Evolutionary conservation across 1,284 basidiomycete genomes (phyloP), one percentile per base, ranked within the genome.

Genomic region (Ceratobasidium sp.): DNA sequence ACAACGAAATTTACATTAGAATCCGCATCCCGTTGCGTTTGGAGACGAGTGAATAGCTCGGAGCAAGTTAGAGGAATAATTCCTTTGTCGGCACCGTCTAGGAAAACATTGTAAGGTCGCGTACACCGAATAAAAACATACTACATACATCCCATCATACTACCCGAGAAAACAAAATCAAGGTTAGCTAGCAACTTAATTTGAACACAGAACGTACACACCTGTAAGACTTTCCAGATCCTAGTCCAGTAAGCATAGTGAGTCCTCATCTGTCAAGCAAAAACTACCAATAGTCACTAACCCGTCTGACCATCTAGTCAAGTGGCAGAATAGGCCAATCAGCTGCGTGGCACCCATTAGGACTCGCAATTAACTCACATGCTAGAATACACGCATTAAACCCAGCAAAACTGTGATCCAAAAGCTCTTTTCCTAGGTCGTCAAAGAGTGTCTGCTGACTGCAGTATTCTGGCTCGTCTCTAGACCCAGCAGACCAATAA

Each of bases 341-440:
- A 73, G 64, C 77, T 35, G 75, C 46, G n/a, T 41, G 23, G 38
- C 41, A 35, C 11, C 26, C 30, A 30, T 14, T 35, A 72, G n/a
- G 41, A 23, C 44, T 28, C 23, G 23, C 21, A 26, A 6, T 2
- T 1, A 21, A 91, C 95, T 87, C 83, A 98, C 95, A 97, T 81
- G 96, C 95, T 81, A 98, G 86, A 82, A 98, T 97, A 87, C 95
- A 97, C 69, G 96, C 95, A 85, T 99, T 98, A 84, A 98, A 99
- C 28, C 97, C 98, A 59, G 93, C 85, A 83, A 98, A 98, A 54
- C 94, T 91, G 82, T 98, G 96, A 80, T 98, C 93, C 77, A 99
- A 85, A 64, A 99, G 83, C 79, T 98, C 97, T 81, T 93, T 91
- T 55, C 98, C 98, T 43, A 99, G 83, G 84, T 98, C 97, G 77